Evolutionary conservation across 495 filamentous ascomycete genomes (phyloP), one percentile per base, ranked within the genome.

Genomic region (Acidomyces sp.): DNA sequence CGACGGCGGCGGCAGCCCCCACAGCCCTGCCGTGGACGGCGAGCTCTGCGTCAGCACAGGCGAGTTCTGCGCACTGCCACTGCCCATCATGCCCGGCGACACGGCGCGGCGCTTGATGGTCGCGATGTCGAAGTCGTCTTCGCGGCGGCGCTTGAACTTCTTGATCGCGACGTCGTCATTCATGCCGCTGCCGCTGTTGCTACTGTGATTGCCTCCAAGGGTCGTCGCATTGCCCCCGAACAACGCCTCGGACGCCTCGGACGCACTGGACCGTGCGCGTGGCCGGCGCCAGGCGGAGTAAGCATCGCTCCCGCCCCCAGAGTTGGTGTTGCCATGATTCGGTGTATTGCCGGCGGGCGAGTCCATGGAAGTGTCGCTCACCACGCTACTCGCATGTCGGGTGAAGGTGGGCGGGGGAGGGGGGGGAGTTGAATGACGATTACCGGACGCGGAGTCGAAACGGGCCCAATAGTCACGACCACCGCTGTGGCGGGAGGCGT

Each of bases 21-120:
- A 52, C 2, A 13, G 12, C 13, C 26, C 38, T 0, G 16, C 42
- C 6, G 12, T 30, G 7, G 26, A 28, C 26, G 86, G 83, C 24
- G 78, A 83, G n/a, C n/a, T n/a, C 57, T 93, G 81, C 2, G 69
- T 39, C 62, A 88, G 70, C n/a, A 90, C 70, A 0, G 87, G 87
- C 39, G 80, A 86, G 57, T 86, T 88, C 53, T 92, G 82, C 2
- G 80, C 80, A 53, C 86, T 92, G 9, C 9, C 9, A n/a, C n/a
- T n/a, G n/a, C n/a, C n/a, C n/a, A n/a, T n/a, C 69, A 93, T 75
- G 12, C 90, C 84, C 4, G 90, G 90, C 28, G 82, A 90, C 2
- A 99, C 90, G 10, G 90, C 90, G 23, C 90, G 74, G 15, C 90
- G 73, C 61, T 99, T 99, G 64, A 99, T 82, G 41, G 80, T 78